A percentile compares a stretch with the other conserved stretches of the same genome.
phyloP scores from a whole-genome alignment of 176 grass and related monocot genomes.

The Musa troglodytarum region DNA sequence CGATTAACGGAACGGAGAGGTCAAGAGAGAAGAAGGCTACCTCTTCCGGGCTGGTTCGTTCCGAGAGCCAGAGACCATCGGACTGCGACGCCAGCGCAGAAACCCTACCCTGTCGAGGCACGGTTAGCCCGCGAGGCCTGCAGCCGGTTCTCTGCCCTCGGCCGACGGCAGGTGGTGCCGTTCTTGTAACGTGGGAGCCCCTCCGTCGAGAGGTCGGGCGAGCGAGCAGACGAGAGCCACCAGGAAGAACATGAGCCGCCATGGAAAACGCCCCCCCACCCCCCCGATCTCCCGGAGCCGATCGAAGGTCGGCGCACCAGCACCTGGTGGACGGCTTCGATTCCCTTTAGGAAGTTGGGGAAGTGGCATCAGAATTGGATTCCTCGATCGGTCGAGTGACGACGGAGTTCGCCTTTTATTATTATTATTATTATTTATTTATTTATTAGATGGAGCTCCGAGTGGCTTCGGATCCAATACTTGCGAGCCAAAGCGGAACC shows the following conservation, averaged over 20 bases:
- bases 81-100: neutral
- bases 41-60: constrained; percentile 1
- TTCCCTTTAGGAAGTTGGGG: too few relatives aligned
- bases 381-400: too few relatives aligned
- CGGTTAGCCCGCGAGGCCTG: neutral
- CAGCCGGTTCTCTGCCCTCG: neutral
- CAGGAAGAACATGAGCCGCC: neutral
- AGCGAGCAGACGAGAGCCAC: neutral
- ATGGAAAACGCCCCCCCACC: neutral
- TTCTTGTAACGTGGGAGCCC: neutral
- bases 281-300: neutral
- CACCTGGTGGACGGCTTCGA: too few relatives aligned
- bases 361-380: too few relatives aligned
- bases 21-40: neutral
- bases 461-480: too few relatives aligned
- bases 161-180: neutral
- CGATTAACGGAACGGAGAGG: neutral
- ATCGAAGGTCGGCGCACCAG: neutral
- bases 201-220: neutral
- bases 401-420: too few relatives aligned
- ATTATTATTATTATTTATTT: too few relatives aligned
- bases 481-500: too few relatives aligned
- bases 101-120: neutral
- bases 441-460: too few relatives aligned
- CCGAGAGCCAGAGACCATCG: neutral